phyloP scores from a whole-genome alignment of 2,329 filamentous ascomycete genomes.

The Diaporthe velutina region DNA sequence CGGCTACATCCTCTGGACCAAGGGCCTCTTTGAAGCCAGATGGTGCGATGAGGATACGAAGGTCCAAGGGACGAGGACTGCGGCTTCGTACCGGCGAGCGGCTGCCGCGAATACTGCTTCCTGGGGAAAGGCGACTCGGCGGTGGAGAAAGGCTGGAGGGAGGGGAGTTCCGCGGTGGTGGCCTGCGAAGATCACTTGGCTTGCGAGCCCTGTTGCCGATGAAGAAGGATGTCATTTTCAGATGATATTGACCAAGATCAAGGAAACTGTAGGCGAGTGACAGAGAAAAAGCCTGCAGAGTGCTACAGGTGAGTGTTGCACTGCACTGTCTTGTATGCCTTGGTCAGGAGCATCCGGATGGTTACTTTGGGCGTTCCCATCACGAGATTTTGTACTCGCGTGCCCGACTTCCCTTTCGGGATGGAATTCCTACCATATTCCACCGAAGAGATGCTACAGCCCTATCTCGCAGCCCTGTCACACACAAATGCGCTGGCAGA shows the following conservation, averaged over 20 bases:
- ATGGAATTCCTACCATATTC: background rate
- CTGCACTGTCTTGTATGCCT: background rate
- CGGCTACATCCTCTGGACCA: slow-evolving; percentile 60
- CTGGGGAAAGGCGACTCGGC: slow-evolving; percentile 2
- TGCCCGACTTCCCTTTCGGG: background rate
- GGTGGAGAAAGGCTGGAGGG: slow-evolving; percentile 19
- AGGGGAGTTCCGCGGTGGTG: slow-evolving; percentile 6
- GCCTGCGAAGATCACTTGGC: background rate
- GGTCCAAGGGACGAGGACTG: slow-evolving; percentile 49
- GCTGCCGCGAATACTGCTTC: slow-evolving; percentile 15
- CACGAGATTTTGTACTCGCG: slow-evolving; percentile 28
- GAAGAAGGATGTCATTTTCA: background rate
- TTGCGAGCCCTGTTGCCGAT: background rate
- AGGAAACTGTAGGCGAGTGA: background rate
- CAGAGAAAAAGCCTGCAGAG: background rate
- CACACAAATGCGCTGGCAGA: slow-evolving; percentile 10
- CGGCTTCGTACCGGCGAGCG: slow-evolving; percentile 11
- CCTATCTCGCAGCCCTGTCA: slow-evolving; percentile 8
- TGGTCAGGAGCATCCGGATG: background rate
- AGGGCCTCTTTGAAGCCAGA: slow-evolving; percentile 68
- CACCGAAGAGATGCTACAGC: background rate
- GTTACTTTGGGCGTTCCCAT: background rate
- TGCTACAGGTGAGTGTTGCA: background rate
- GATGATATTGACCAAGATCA: background rate
- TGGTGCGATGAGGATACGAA: slow-evolving; percentile 59